Percentiles rank a stretch among this genome's conserved stretches.
Evolutionary conservation across 2,329 filamentous ascomycete species (phyloP).

Genomic region (Rutstroemia sp.): DNA sequence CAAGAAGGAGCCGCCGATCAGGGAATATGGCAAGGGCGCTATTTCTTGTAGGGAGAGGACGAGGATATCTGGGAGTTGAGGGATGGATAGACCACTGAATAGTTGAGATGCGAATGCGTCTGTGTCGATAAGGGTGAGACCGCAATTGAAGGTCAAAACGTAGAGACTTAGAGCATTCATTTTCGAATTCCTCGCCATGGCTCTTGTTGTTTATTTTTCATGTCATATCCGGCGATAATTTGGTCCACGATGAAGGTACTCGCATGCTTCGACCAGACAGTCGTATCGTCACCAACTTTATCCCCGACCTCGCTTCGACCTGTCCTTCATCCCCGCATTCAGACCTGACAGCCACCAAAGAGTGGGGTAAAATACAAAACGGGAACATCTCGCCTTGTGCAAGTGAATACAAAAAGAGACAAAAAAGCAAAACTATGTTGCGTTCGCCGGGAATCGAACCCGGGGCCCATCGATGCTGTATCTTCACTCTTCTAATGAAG

Average conservation of each 20-base stretch:
- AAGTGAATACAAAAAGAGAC: not conserved
- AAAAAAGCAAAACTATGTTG: not conserved
- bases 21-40: constrained; percentile 74
- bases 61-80: constrained; percentile 57
- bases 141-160: constrained; percentile 87
- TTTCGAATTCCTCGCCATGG: not conserved
- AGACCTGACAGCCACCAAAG: too few relatives aligned
- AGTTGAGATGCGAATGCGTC: constrained; percentile 66
- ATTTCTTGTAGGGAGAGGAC: constrained; percentile 77
- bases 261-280: too few relatives aligned
- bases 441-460: not conserved
- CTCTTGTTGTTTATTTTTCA: not conserved
- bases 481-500: too few relatives aligned
- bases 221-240: not conserved
- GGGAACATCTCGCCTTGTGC: not conserved
- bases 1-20: constrained; percentile 77
- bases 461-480: not conserved
- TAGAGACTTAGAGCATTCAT: constrained; percentile 53
- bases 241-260: too few relatives aligned
- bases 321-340: too few relatives aligned
- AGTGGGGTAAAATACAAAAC: too few relatives aligned
- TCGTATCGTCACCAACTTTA: too few relatives aligned
- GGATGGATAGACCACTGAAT: constrained; percentile 46
- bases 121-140: constrained; percentile 60
- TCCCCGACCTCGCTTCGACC: too few relatives aligned